A percentile compares a stretch with the other conserved stretches of the same genome.
Conservation (phyloP, 78 protist species). For the Mastigamoeba balamuthi region DNA sequence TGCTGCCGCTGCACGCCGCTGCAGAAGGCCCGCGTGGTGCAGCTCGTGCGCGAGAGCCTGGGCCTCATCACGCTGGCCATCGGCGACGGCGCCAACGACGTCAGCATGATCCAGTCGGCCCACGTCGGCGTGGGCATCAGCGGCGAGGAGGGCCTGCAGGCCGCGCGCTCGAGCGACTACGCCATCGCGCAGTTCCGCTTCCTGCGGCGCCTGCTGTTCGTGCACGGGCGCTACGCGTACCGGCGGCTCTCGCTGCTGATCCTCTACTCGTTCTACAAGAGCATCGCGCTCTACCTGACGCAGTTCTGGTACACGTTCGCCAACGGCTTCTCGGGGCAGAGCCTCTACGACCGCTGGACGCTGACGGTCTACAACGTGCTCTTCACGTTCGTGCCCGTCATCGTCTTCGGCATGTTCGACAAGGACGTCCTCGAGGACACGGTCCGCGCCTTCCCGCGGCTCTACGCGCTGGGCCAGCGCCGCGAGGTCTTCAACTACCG, state of each 20-base stretch:
- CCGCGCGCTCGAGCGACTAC: conserved; percentile 77
- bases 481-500: too few relatives aligned
- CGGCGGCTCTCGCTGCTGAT: conserved; percentile 35
- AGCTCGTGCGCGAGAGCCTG: conserved; percentile 14
- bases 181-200: conserved; percentile 53
- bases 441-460: too few relatives aligned
- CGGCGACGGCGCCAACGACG: conserved; percentile 92
- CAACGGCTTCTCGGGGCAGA: conserved; percentile 32
- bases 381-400: conserved; percentile 60
- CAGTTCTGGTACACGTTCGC: conserved; percentile 53
- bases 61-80: conserved; percentile 55
- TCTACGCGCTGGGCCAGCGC: too few relatives aligned
- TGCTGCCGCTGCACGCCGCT: conserved; percentile 84
- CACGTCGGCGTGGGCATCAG: conserved; percentile 79
- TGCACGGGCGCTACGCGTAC: conserved; percentile 75
- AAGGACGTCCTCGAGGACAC: conserved; percentile 14
- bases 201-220: conserved; percentile 37
- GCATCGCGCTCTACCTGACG: conserved; percentile 20
- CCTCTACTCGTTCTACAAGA: conserved; percentile 72
- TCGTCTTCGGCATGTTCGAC: conserved; percentile 16
- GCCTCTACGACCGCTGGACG: conserved; percentile 45
- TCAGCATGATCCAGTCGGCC: conserved; percentile 79
- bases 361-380: conserved; percentile 56
- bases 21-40: conserved; percentile 72
- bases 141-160: conserved; percentile 88